These are phyloP conservation scores for Eucalyptus guilfoylei DNA, from an alignment of 345 rosid species.

Conservation along the genomic window DNA sequence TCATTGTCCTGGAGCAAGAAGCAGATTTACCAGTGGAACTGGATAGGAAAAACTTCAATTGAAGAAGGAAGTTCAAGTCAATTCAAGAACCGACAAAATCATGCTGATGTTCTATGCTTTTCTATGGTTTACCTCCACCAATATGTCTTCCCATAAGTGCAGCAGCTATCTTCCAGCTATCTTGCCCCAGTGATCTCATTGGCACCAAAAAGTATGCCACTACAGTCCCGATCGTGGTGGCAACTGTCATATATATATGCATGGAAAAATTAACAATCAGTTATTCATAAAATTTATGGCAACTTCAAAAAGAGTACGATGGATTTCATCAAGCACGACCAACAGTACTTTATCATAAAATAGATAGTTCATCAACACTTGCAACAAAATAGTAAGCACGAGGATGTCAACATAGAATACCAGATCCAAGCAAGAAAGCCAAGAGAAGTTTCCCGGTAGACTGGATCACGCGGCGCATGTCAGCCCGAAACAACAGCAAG, in stretches of 20 bases:
- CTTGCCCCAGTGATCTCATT: conserved; percentile 82
- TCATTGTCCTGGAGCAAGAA: neutral
- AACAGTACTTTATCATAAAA: neutral
- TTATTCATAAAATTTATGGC: neutral
- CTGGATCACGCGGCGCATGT: conserved; percentile 42
- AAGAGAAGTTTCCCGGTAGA: conserved; percentile 61
- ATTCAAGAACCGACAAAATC: neutral
- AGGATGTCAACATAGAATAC: conserved; percentile 3
- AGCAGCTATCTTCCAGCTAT: conserved; percentile 90
- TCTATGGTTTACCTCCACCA: conserved; percentile 18
- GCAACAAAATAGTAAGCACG: neutral
- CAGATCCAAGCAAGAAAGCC: conserved; percentile 75
- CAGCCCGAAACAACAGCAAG: conserved; percentile 69
- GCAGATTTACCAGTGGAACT: neutral
- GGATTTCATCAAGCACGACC: neutral
- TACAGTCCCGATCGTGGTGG: conserved; percentile 55
- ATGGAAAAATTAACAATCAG: neutral
- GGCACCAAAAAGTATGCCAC: conserved; percentile 69
- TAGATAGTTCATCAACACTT: neutral
- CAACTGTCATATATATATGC: conserved; percentile 34
- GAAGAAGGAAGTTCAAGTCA: neutral
- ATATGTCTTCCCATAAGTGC: conserved; percentile 88
- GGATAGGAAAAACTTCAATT: neutral
- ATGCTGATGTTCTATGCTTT: neutral
- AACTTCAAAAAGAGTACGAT: neutral